phyloP scores from a whole-genome alignment of 768 basidiomycete genomes.

The Suillus paluster region DNA sequence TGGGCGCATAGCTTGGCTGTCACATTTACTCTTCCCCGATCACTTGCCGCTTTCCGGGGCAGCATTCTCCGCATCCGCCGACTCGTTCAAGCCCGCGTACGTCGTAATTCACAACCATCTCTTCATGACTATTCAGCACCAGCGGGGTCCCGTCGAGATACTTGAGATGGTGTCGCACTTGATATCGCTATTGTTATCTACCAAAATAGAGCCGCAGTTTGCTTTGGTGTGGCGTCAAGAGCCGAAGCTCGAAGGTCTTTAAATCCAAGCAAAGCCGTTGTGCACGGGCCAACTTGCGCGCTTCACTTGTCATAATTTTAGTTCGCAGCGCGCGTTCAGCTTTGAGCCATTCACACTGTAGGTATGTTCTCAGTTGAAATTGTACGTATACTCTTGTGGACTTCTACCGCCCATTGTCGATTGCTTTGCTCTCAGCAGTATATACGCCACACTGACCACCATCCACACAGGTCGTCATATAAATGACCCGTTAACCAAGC shows the following conservation, averaged over 20 bases:
- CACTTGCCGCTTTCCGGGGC: background rate
- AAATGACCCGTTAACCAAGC: background rate
- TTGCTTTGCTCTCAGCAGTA: background rate
- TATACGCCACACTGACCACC: background rate
- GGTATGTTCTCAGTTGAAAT: background rate
- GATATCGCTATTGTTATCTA: background rate
- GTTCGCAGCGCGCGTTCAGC: background rate
- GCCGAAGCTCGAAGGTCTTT: background rate
- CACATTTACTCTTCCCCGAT: background rate
- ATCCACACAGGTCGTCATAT: background rate
- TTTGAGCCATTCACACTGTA: background rate
- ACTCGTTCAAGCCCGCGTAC: background rate
- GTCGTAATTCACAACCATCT: no score
- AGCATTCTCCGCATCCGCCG: conserved; percentile 1
- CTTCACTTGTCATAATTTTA: no score
- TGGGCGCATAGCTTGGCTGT: background rate
- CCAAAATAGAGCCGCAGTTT: background rate
- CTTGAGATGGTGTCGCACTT: background rate
- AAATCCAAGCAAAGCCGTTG: background rate
- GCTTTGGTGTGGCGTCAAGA: background rate
- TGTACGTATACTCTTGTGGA: background rate
- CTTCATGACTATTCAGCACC: no score
- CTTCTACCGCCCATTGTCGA: background rate
- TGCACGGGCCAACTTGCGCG: no score
- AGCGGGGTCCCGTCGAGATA: background rate